phyloP scores from a whole-genome alignment of 208 protist genomes.

The Trypanosomatidae sp. region DNA sequence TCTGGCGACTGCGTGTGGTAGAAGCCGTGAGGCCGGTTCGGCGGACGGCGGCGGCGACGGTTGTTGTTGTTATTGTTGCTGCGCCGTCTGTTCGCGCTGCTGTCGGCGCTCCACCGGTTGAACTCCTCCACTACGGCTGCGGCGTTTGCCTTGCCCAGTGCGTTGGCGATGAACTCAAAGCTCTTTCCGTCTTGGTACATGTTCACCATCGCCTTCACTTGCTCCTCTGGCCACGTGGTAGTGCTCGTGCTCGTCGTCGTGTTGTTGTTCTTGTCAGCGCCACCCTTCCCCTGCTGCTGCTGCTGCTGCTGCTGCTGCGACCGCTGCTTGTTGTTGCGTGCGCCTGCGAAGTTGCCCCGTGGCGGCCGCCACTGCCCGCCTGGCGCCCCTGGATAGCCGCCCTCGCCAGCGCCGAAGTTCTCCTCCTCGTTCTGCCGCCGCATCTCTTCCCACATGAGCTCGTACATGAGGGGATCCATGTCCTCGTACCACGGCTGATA shows the following conservation, averaged over 20 bases:
- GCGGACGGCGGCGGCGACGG: slow-evolving; percentile 2
- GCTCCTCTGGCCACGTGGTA: slow-evolving; percentile 70
- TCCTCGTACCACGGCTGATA: slow-evolving; percentile 88
- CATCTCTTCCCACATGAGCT: slow-evolving; percentile 93
- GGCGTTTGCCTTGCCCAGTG: slow-evolving; percentile 57
- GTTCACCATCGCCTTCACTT: slow-evolving; percentile 79
- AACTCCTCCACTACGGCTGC: slow-evolving; percentile 76
- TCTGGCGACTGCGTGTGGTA: slow-evolving; percentile 80
- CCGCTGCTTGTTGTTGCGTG: too few relatives aligned
- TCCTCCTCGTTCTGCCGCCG: slow-evolving; percentile 64
- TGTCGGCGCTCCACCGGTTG: slow-evolving; percentile 78
- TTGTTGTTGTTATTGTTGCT: slow-evolving; percentile 6
- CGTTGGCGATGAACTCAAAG: slow-evolving; percentile 92
- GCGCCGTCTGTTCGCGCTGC: slow-evolving; percentile 13
- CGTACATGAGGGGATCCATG: slow-evolving; percentile 83
- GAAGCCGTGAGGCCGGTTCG: slow-evolving; percentile 31
- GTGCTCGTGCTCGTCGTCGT: slow-evolving; percentile 30
- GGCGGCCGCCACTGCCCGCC: slow-evolving; percentile 10
- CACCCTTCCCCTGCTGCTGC: neutral
- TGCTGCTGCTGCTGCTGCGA: too few relatives aligned
- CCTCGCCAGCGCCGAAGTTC: slow-evolving; percentile 23
- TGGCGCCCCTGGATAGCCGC: slow-evolving; percentile 17
- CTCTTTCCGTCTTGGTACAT: slow-evolving; percentile 93
- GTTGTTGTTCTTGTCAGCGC: slow-evolving; percentile 8
- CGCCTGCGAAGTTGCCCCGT: slow-evolving; percentile 6